Evolutionary conservation across 345 rosid species (phyloP).

Genomic region (Citrus sp.): DNA sequence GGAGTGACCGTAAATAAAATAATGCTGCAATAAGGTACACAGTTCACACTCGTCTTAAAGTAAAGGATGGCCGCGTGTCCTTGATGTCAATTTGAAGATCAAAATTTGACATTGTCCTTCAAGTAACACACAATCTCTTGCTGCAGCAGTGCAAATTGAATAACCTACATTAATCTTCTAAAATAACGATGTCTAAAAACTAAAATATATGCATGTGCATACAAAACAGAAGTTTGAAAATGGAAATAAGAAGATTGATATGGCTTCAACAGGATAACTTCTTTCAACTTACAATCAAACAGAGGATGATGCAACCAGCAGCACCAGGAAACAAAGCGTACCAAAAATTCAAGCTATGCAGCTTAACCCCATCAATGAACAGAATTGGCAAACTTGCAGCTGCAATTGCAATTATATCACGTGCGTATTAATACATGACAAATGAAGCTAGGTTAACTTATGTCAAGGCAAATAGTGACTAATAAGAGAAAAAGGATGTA

Average conservation of each 20-base stretch:
- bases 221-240: background rate
- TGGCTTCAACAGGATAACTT: background rate
- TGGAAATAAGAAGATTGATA: background rate
- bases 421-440: background rate
- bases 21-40: background rate
- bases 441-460: background rate
- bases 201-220: no score
- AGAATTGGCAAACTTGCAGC: slow-evolving; percentile 93
- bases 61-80: background rate
- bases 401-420: slow-evolving; percentile 12
- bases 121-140: slow-evolving; percentile 71
- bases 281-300: slow-evolving; percentile 54
- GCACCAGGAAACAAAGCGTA: slow-evolving; percentile 89
- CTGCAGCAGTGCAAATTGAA: slow-evolving; percentile 42
- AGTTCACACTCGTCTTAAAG: background rate
- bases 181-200: background rate
- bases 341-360: slow-evolving; percentile 70
- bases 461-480: background rate
- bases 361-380: slow-evolving; percentile 82
- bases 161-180: background rate
- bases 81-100: slow-evolving; percentile 2
- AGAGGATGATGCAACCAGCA: slow-evolving; percentile 73
- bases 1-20: background rate
- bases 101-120: slow-evolving; percentile 73
- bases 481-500: no score